These are phyloP conservation scores for Perkinsela sp. DNA, from an alignment of 208 protist species.

Conservation along the genomic window DNA sequence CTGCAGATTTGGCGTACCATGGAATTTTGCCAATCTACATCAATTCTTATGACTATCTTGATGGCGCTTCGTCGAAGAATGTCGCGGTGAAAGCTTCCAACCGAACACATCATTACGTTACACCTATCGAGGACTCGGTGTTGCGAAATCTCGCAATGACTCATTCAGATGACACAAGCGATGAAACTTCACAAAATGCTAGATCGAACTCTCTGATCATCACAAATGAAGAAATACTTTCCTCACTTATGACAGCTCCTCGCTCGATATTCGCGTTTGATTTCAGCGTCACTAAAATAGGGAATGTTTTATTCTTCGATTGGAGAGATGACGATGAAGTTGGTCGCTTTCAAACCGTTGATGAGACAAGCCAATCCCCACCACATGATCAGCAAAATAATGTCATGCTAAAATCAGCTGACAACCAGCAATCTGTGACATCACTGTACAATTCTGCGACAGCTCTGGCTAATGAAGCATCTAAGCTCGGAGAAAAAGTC, in stretches of 20 bases:
- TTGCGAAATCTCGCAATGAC: not conserved
- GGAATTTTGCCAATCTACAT: not conserved
- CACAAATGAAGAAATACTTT: not conserved
- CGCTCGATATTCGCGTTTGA: not conserved
- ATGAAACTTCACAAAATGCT: no score
- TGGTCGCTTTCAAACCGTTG: not conserved
- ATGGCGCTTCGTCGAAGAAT: not conserved
- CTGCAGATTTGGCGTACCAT: not conserved
- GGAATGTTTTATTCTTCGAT: not conserved
- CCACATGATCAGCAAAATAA: not conserved
- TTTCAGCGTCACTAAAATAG: not conserved
- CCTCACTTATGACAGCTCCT: not conserved
- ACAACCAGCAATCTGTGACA: not conserved
- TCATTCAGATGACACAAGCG: not conserved
- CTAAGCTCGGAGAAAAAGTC: not conserved
- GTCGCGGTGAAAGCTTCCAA: not conserved
- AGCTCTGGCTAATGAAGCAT: not conserved
- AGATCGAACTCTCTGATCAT: not conserved
- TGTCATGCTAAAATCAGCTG: not conserved
- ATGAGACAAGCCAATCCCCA: not conserved
- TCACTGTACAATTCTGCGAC: no score
- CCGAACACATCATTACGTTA: not conserved
- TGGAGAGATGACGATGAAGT: not conserved
- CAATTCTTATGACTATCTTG: not conserved
- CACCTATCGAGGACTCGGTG: not conserved